Evolutionary conservation across 2,329 filamentous ascomycete genomes (phyloP), one percentile per base, ranked within the genome.

Genomic region (Chrysoporthe austroafricana): DNA sequence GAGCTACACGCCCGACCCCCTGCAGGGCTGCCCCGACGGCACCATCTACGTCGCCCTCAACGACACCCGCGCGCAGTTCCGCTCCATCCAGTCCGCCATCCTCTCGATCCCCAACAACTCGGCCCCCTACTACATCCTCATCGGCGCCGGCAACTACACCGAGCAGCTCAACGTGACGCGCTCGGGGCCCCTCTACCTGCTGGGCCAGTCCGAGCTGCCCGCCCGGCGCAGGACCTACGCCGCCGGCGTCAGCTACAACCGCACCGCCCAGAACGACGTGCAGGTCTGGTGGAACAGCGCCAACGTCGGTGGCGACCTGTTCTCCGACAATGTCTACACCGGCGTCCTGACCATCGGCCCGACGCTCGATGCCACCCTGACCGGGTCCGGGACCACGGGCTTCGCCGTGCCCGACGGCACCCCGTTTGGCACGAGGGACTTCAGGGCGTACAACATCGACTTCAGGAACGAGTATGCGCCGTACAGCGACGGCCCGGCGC

Each of bases 91-190:
- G 69, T 73, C 76, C 39, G 81, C 81, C 9, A 81, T 83, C 42
- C 71, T 75, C 32, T 81, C 79, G 1, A 67, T 82, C 0, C 76
- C 77, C 0, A 77, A 81, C 46, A 74, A 85, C 72, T 80, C 79
- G 18, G 77, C 77, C 6, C 74, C 82, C 0, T 79, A 84, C 66
- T 82, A 82, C 21, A 90, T 91, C 71, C 81, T 91, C 14, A 84
- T 91, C 58, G 82, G 84, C 0, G 81, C 87, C 0, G 88, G 88
- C 0, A 82, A 81, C 68, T 91, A 91, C 72, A 85, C 79, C 1
- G 88, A 90, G 73, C 87, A 90, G 76, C 77, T 91, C 69, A 91
- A 91, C 71, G 81, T 91, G 68, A 91, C 88, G 4, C 86, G 88
- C 0, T 76, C 79, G 1, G 88, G 85, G 0, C 87, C 89, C 0